Evolutionary conservation across 2,329 filamentous ascomycete species (phyloP).

Genomic region (Fusarium proliferatum): DNA sequence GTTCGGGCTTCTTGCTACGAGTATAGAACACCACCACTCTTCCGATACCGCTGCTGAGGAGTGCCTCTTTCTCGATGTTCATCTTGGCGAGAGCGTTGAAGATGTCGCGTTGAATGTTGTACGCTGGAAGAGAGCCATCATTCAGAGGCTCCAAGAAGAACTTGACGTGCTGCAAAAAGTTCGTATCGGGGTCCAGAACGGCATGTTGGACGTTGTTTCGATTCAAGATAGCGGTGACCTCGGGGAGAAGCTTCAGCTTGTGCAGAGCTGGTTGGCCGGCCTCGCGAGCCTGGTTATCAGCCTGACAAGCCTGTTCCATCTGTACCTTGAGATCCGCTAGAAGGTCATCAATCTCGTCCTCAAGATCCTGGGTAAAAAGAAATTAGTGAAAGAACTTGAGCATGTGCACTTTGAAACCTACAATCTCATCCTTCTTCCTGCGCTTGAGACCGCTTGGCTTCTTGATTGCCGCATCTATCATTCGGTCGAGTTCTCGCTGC

Average conservation of each 20-base stretch:
- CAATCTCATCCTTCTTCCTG: slow-evolving; percentile 88
- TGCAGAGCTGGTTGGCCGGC: slow-evolving; percentile 84
- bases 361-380: slow-evolving; percentile 73
- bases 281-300: slow-evolving; percentile 85
- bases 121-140: slow-evolving; percentile 92
- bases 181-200: slow-evolving; percentile 92
- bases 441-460: slow-evolving; percentile 74
- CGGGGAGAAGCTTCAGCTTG: slow-evolving; percentile 92
- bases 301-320: slow-evolving; percentile 91
- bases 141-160: slow-evolving; percentile 97
- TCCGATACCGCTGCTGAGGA: slow-evolving; percentile 92
- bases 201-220: slow-evolving; percentile 87
- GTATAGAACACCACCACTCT: slow-evolving; percentile 98
- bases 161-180: slow-evolving; percentile 92
- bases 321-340: slow-evolving; percentile 87
- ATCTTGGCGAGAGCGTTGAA: slow-evolving; percentile 83
- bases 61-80: slow-evolving; percentile 89
- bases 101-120: slow-evolving; percentile 96
- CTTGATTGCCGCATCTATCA: slow-evolving; percentile 90
- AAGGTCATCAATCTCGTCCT: slow-evolving; percentile 89
- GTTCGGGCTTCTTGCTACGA: slow-evolving; percentile 89
- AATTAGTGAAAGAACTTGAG: slow-evolving; percentile 34
- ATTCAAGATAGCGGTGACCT: slow-evolving; percentile 89
- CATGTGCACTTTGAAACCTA: slow-evolving; percentile 56
- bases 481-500: slow-evolving; percentile 83